Base-by-base conservation (phyloP, 2,329 filamentous ascomycete species). In the Colletotrichum spinosum region DNA sequence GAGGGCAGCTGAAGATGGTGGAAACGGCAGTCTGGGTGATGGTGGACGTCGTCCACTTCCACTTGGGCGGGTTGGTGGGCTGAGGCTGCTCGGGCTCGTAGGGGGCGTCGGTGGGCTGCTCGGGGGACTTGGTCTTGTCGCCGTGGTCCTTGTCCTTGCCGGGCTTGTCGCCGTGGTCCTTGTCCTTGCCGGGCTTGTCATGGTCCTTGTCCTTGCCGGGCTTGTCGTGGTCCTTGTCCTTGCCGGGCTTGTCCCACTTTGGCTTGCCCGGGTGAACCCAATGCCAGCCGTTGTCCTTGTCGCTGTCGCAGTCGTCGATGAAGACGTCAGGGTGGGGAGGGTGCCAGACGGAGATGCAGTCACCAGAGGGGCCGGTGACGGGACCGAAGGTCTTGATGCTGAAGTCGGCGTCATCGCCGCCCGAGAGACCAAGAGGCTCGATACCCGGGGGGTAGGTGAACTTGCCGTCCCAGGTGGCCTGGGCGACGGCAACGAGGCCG, bases 1-100 rank as follows among this genome's bases (percentile, higher is more conserved):
- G 70, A 15, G 73, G 68, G 72, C 80, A 82, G 74, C 73, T 75
- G 69, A 74, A 74, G 70, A 83, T 69, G 56, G 80, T 83, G 60
- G 74, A 74, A 54, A 75, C 72, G 45, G 73, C 71, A 17, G 79
- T 81, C 56, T 72, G 71, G 56, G 75, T 80, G 70, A 81, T 70
- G 67, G 79, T 82, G 73, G 76, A 79, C 42, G 78, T 81, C 34
- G 75, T 77, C 78, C 78, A 82, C 67, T 72, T 72, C 69, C 76
- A 72, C 49, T 72, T 62, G 45, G 70, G 68, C 56, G 70, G 5
- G 49, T 41, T 66, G n/a, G 68, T 58, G 33, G 73, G 66, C 61
- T 73, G 55, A 59, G 66, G 60, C 49, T 60, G 50, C 8, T 35
- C 57, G 9, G 56, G 56, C 41, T 65, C 34, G 38, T 50, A 25